Conservation (phyloP, 331 rosid species). For the Malus hybrid region DNA sequence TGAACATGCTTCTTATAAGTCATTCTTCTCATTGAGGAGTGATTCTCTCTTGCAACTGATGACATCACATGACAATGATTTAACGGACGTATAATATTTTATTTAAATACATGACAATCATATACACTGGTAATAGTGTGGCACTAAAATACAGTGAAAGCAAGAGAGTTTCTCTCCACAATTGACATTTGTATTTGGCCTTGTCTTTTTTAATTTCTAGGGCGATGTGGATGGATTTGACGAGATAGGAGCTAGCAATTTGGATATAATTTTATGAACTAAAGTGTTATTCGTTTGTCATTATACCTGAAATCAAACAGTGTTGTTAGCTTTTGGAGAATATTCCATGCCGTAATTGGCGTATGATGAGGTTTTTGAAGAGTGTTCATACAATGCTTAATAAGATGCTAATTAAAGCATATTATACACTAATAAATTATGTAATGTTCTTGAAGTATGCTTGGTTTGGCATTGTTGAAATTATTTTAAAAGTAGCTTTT, state of each 20-base stretch:
- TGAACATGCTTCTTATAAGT: too few relatives aligned
- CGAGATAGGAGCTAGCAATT: constrained; percentile 1
- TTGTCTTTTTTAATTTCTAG: not conserved
- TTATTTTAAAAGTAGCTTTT: too few relatives aligned
- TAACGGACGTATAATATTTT: too few relatives aligned
- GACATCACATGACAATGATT: too few relatives aligned
- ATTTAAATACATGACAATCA: not conserved
- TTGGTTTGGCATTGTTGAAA: too few relatives aligned
- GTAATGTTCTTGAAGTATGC: not conserved
- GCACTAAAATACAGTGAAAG: not conserved
- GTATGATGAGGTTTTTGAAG: not conserved
- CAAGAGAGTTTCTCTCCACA: not conserved
- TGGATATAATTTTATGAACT: constrained; percentile 5
- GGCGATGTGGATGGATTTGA: constrained; percentile 14
- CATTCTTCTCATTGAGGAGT: too few relatives aligned
- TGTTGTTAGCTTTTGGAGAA: not conserved
- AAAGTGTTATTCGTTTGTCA: not conserved
- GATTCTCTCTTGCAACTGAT: not conserved
- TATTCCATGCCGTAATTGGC: constrained; percentile 31
- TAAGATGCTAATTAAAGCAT: not conserved
- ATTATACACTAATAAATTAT: not conserved
- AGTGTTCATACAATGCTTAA: not conserved
- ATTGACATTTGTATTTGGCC: not conserved
- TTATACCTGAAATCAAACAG: not conserved
- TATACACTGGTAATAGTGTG: not conserved